phyloP scores from a whole-genome alignment of 2,329 filamentous ascomycete genomes.

The Monosporascus sp. region DNA sequence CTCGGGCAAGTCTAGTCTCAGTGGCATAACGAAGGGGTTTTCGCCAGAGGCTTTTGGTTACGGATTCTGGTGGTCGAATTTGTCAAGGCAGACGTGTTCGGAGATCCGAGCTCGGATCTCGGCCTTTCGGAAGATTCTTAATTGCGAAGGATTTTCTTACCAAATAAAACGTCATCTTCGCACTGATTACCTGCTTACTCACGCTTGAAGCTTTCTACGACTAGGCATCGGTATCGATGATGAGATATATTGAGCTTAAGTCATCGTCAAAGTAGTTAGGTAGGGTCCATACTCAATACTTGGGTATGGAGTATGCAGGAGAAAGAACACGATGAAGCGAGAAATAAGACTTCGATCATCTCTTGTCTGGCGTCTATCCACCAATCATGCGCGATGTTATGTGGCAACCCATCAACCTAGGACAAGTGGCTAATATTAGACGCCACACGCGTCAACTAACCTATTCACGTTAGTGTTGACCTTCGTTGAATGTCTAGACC shows the following conservation, averaged over 20 bases:
- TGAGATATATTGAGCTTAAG: too few relatives aligned
- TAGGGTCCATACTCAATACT: too few relatives aligned
- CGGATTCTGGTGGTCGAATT: background rate
- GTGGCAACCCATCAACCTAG: background rate
- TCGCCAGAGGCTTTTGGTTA: background rate
- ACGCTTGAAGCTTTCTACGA: too few relatives aligned
- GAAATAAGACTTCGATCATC: background rate
- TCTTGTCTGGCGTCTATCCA: background rate
- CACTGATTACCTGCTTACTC: too few relatives aligned
- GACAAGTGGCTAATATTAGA: background rate
- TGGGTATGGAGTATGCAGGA: too few relatives aligned
- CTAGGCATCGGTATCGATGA: too few relatives aligned
- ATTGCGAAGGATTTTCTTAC: background rate
- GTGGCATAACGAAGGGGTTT: background rate
- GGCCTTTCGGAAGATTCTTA: background rate
- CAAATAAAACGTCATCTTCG: too few relatives aligned
- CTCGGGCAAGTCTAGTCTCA: slow-evolving; percentile 4
- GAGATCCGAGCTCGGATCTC: slow-evolving; percentile 1
- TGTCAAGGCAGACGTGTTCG: background rate
- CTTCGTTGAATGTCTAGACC: too few relatives aligned
- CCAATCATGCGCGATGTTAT: background rate
- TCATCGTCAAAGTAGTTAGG: too few relatives aligned
- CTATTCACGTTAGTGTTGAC: too few relatives aligned
- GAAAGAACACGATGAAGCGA: too few relatives aligned
- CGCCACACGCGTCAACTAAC: too few relatives aligned